phyloP scores from a whole-genome alignment of 1,284 basidiomycete genomes.

The Cryptococcus sp. region DNA sequence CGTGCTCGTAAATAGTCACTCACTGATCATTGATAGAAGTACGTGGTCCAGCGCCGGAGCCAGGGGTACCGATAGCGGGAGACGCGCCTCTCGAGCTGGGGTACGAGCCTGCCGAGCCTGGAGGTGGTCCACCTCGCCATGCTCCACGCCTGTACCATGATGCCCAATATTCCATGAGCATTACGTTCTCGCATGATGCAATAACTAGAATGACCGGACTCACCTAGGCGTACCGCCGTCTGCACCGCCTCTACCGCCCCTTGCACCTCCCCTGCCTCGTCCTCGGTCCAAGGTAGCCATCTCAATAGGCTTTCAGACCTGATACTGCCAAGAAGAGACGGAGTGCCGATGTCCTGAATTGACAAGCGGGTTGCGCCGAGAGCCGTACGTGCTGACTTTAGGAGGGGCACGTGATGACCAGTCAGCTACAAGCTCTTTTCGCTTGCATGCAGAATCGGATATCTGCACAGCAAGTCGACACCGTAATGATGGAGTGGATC shows the following conservation, averaged over 20 bases:
- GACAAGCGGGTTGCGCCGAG: no score
- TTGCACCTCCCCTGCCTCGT: conserved; percentile 17
- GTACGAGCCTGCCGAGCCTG: conserved; percentile 29
- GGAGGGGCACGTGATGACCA: no score
- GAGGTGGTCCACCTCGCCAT: conserved; percentile 44
- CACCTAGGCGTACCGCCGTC: conserved; percentile 20
- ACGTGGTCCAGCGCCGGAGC: conserved; percentile 20
- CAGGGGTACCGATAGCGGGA: conserved; percentile 17
- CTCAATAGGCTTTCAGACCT: not conserved
- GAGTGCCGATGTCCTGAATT: no score
- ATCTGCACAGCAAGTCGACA: no score
- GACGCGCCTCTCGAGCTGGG: conserved; percentile 22
- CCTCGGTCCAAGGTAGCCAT: conserved; percentile 14
- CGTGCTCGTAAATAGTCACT: conserved; percentile 8
- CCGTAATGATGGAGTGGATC: no score
- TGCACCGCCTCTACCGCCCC: conserved; percentile 17
- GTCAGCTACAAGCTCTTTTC: no score
- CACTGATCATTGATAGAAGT: conserved; percentile 41
- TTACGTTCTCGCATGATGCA: not conserved
- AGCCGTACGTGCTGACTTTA: no score
- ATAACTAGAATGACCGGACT: not conserved
- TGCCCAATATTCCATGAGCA: no score
- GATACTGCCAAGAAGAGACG: no score
- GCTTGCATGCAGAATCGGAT: no score
- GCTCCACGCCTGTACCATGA: conserved; percentile 31